Percentiles rank a stretch among this genome's conserved stretches.
phyloP scores from a whole-genome alignment of 1,139 yeast genomes.

The Nakaseomyces glabratus region DNA sequence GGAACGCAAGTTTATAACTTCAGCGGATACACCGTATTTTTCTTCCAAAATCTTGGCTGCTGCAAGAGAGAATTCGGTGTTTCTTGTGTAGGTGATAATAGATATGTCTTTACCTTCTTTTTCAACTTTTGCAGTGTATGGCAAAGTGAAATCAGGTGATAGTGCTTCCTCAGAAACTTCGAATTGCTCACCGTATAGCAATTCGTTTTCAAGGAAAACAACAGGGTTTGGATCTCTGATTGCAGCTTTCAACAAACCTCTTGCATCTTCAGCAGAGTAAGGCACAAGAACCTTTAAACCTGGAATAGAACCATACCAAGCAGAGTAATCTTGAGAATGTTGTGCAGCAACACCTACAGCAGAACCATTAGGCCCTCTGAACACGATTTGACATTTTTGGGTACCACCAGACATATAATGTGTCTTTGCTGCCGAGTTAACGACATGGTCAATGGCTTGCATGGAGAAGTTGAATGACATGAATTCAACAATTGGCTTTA shows the following conservation, averaged over 20 bases:
- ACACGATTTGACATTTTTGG: conserved; percentile 92
- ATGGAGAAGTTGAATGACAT: conserved; percentile 99
- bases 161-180: conserved; percentile 84
- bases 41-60: conserved; percentile 84
- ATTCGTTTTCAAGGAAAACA: conserved; percentile 90
- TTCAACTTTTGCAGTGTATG: conserved; percentile 93
- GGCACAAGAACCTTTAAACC: conserved; percentile 96
- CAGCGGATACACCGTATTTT: conserved; percentile 82
- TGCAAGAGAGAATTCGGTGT: conserved; percentile 73
- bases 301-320: conserved; percentile 98
- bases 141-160: conserved; percentile 80
- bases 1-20: conserved; percentile 90
- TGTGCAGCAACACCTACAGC: conserved; percentile 99
- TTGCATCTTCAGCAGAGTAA: conserved; percentile 90
- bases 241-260: conserved; percentile 92
- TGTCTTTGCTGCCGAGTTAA: conserved; percentile 98
- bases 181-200: conserved; percentile 85
- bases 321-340: conserved; percentile 95
- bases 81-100: conserved; percentile 84
- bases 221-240: conserved; percentile 98
- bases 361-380: conserved; percentile 99
- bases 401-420: conserved; percentile 99
- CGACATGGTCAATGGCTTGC: conserved; percentile 98
- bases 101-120: conserved; percentile 86
- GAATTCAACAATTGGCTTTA: conserved; percentile 94